Conservation (phyloP, 495 filamentous ascomycete genomes). For the Jackrogersella minutella region DNA sequence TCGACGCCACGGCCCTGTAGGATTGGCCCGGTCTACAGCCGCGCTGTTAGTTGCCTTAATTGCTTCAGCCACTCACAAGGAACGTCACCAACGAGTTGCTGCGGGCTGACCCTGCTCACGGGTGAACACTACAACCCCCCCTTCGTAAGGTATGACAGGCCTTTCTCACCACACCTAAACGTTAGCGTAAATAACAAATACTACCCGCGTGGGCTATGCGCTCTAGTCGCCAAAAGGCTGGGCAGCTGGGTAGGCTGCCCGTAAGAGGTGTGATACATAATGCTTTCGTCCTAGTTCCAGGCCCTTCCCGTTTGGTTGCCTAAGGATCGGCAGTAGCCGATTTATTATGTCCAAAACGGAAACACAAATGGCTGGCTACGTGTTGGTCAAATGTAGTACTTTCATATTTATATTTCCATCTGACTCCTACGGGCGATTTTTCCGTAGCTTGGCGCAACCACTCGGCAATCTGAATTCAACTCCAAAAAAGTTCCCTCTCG, state of each 20-base stretch:
- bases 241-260: neutral
- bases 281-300: slow-evolving; percentile 1
- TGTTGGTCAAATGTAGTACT: slow-evolving; percentile 11
- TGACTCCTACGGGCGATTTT: neutral
- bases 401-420: neutral
- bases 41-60: slow-evolving; percentile 16
- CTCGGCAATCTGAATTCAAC: slow-evolving; percentile 5
- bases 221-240: slow-evolving; percentile 3
- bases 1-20: neutral
- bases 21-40: neutral
- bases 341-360: neutral
- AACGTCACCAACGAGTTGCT: slow-evolving; percentile 9
- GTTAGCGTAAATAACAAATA: slow-evolving; percentile 4
- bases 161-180: neutral
- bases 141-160: slow-evolving; percentile 2
- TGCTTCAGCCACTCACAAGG: slow-evolving; percentile 26
- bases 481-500: neutral
- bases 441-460: neutral
- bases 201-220: slow-evolving; percentile 15
- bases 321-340: slow-evolving; percentile 16
- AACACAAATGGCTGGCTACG: slow-evolving; percentile 4
- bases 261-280: neutral
- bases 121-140: slow-evolving; percentile 13
- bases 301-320: slow-evolving; percentile 14
- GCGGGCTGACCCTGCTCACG: slow-evolving; percentile 18